phyloP scores from a whole-genome alignment of 225 moss, liverwort and hornwort genomes.

The Bryoerythrophyllum caledonicum region DNA sequence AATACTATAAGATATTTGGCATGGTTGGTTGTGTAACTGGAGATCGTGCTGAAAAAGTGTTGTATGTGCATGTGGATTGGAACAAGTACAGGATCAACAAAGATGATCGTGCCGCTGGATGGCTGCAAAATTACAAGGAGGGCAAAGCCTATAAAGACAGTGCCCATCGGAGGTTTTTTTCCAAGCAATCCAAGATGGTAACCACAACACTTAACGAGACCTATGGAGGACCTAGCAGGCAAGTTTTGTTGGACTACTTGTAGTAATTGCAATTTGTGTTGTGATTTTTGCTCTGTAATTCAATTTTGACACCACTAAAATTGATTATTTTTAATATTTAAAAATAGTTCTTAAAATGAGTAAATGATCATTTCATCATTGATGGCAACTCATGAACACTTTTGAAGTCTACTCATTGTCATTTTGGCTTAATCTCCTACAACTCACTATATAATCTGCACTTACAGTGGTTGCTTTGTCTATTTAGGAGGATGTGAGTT shows the following conservation, averaged over 20 bases:
- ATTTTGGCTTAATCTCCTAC: not conserved
- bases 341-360: not conserved
- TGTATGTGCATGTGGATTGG: not conserved
- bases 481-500: slow-evolving; percentile 22
- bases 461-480: not conserved
- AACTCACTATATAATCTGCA: fast-evolving
- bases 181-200: slow-evolving; percentile 37
- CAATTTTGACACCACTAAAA: not conserved
- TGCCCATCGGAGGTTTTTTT: slow-evolving; percentile 29
- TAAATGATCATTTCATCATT: not conserved
- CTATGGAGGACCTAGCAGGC: slow-evolving; percentile 28
- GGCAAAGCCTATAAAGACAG: slow-evolving; percentile 45
- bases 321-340: not conserved
- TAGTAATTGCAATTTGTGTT: not conserved
- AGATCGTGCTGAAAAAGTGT: not conserved
- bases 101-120: slow-evolving; percentile 40
- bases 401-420: not conserved
- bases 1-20: not conserved
- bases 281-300: not conserved
- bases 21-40: not conserved
- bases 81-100: slow-evolving; percentile 35
- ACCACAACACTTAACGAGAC: slow-evolving; percentile 38
- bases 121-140: slow-evolving; percentile 41
- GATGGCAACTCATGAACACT: not conserved
- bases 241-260: not conserved